Evolutionary conservation across 2,329 filamentous ascomycete species (phyloP), one percentile per base, ranked within the genome.

Genomic region (Monosporascus sp.): DNA sequence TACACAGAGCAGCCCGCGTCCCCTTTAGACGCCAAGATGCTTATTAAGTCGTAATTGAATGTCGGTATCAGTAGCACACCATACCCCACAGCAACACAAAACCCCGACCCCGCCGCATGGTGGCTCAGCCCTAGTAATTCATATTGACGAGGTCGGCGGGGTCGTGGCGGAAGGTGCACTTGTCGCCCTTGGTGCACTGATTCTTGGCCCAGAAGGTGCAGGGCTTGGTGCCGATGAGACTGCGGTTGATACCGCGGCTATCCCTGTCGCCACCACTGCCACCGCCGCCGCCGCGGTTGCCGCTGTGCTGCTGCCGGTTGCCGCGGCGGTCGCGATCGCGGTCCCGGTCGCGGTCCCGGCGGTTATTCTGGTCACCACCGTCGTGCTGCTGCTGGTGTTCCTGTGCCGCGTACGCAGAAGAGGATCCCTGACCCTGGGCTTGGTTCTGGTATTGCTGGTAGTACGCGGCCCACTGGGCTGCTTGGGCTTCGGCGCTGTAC

Each of bases 141-240:
- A 15, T 18, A 25, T 17, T 46, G 43, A 46, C 43, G 11, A 69
- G 59, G 48, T 69, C 67, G 15, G 61, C 65, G 3, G 63, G 63
- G 43, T 88, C 85, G 64, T 90, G 87, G 52, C 86, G 78, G 68
- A 87, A 90, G 2, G 87, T 89, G 72, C 87, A 90, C 62, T 84
- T 83, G 37, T 87, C 85, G 22, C 87, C 87, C 65, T 89, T 86
- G 7, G 81, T 82, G 70, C 87, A 90, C 65, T 85, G 85, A 15
- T 87, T 87, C 65, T 87, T 81, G 54, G 81, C 77, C 76, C 77
- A 90, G 67, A 89, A 90, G 20, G 79, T 79, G 67, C 87, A 90
- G 5, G 85, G 78, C 63, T 87, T 84, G 44, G 85, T 87, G 52
- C 84, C 82, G 48, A 84, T 82, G 15, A 84, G 73, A 15, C 78